Evolutionary conservation across 345 rosid genomes (phyloP), one percentile per base, ranked within the genome.

Genomic region (Acer yangbiense): DNA sequence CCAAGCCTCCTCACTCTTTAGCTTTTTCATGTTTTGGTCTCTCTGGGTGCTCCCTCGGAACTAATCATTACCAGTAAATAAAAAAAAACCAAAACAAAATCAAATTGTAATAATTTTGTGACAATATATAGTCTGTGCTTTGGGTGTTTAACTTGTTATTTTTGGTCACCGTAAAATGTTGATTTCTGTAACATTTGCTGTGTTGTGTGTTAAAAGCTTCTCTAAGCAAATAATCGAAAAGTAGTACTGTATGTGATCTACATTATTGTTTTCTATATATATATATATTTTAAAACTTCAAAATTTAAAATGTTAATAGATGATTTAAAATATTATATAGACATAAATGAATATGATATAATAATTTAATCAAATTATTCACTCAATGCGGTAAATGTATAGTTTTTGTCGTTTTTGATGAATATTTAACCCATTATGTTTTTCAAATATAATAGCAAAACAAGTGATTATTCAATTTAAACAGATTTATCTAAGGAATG

Each of bases 1-100:
- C 77, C 95, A 7, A 82, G 79, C 80, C 78, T 84, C 35, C 69
- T 86, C 64, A 44, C 79, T 35, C 83, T 85, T 27, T 85, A 78
- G 39, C 23, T 65, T 43, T 57, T 57, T 57, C 62, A 10, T 41
- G 17, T 55, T 58, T 58, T 46, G 46, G 14, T 39, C 67, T 35
- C 18, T 27, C 23, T 35, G 39, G 6, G 39, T 35, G 39, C 39
- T 35, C 39, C 3, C 63, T n/a, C 25, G 16, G 17, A 18, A 6
- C 66, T 14, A 2, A 0, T 78, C 27, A 14, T 35, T 57, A 58
- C 10, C 17, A 57, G 74, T 39, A 20, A 79, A 71, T 73, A 67
- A 78, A 46, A n/a, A 46, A 0, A 76, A 63, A 14, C 25, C 14
- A 20, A 25, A 32, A 20, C 44, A 65, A 74, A 29, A 32, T 16